Base-by-base conservation (phyloP, 345 rosid species). In the Eucalyptus decipiens region DNA sequence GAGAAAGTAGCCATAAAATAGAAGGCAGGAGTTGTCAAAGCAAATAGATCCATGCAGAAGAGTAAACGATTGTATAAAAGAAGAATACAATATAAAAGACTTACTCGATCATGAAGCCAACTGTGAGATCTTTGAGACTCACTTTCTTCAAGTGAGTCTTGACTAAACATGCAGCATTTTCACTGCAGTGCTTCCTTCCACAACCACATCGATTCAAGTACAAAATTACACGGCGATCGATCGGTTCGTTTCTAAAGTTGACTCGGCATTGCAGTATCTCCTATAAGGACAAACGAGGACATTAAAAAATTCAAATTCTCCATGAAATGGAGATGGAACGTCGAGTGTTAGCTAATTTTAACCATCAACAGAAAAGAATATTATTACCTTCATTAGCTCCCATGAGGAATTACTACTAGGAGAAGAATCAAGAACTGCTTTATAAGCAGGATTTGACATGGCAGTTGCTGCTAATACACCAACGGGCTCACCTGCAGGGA, bases 381-480 rank as follows among this genome's bases (percentile, higher is more conserved):
- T 85, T 45, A 56, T 43, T 92, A 98, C 99, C 99, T 98, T 98
- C 99, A 98, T 98, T 92, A 92, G 90, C 88, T 98, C 99, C 99
- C 99, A 98, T 19, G 98, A 98, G 32, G 96, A 95, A 89, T 95
- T 98, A 93, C 98, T 98, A 87, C 93, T 97, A 17, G 99, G 94
- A 88, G 94, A 90, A 86, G 99, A 97, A 95, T 98, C 99, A 90
- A 98, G 98, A 90, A 98, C 99, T 7, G 99, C 99, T 91, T 97
- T 98, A 86, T 97, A 98, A 13, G 99, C 99, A 90, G 99, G 99
- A 92, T 93, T 97, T 54, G 99, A 97, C 98, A 98, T 97, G 34
- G 99, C 98, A 87, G 99, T 98, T 62, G 99, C 99, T 88, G 99
- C 99, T 90, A 97, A 93, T 60, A 97, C 99, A 83, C 99, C 99